Conservation (phyloP, 2,329 filamentous ascomycete species). For the Diaporthe citri region DNA sequence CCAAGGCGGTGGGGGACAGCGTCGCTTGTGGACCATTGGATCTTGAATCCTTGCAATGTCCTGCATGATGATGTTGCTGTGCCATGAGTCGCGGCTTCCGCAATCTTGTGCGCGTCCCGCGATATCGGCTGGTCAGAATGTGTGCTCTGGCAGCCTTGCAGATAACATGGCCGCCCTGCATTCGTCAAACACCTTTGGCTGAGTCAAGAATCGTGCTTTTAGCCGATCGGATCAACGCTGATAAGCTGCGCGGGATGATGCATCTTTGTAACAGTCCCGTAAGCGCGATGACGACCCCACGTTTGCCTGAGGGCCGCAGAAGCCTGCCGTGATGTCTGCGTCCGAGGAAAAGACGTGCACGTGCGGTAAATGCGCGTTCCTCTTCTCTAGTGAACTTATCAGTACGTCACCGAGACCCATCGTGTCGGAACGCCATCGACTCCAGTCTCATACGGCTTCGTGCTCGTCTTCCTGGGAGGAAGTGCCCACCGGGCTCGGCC, state of each 20-base stretch:
- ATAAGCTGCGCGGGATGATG: slow-evolving; percentile 15
- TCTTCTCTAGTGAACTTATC: neutral
- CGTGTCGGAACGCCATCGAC: slow-evolving; percentile 70
- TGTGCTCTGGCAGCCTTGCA: slow-evolving; percentile 3
- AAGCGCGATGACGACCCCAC: neutral
- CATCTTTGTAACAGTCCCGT: neutral
- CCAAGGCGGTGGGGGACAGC: slow-evolving; percentile 33
- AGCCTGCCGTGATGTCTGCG: neutral
- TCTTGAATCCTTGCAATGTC: slow-evolving; percentile 34
- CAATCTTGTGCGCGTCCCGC: slow-evolving; percentile 27
- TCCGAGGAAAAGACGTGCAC: neutral
- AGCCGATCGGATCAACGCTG: neutral
- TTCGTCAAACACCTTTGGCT: slow-evolving; percentile 1
- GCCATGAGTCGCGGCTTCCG: slow-evolving; percentile 34
- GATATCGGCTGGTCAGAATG: slow-evolving; percentile 33
- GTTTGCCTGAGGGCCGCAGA: neutral
- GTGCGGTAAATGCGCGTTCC: neutral
- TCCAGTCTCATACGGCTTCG: slow-evolving; percentile 68
- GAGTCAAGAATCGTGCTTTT: neutral
- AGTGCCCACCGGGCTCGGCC: slow-evolving; percentile 76
- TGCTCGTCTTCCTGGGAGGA: slow-evolving; percentile 70
- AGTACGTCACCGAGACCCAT: slow-evolving; percentile 58
- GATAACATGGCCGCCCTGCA: slow-evolving; percentile 28
- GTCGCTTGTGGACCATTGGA: slow-evolving; percentile 32
- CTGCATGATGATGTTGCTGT: slow-evolving; percentile 39